Conservation (phyloP, 2,329 filamentous ascomycete species). For the Colletotrichum sp. region DNA sequence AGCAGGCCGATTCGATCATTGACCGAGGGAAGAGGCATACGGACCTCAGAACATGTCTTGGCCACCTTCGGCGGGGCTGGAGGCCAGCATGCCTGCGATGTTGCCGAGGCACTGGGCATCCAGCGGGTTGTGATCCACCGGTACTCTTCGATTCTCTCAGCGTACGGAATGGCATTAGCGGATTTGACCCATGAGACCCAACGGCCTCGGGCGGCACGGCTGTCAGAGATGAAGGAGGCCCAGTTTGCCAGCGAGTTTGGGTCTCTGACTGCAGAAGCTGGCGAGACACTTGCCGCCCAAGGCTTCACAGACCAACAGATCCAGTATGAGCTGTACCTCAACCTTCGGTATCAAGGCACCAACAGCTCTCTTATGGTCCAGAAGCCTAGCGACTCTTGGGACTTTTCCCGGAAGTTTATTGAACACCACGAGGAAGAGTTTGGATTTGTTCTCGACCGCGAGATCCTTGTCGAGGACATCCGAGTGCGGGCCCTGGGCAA, state of each 20-base stretch:
- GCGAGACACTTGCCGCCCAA: background rate
- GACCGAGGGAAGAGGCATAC: conserved; percentile 63
- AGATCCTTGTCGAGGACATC: conserved; percentile 16
- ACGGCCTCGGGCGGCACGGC: conserved; percentile 33
- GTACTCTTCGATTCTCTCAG: conserved; percentile 45
- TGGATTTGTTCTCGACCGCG: conserved; percentile 15
- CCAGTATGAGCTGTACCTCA: background rate
- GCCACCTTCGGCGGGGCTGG: conserved; percentile 71
- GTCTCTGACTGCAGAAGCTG: conserved; percentile 22
- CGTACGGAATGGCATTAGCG: conserved; percentile 48
- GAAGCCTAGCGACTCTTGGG: conserved; percentile 22
- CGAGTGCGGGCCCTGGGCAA: conserved; percentile 10
- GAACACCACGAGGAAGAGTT: conserved; percentile 17
- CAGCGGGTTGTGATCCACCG: conserved; percentile 46
- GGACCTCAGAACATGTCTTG: conserved; percentile 34
- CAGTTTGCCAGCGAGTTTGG: background rate
- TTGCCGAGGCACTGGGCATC: conserved; percentile 46
- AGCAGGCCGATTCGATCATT: conserved; percentile 76
- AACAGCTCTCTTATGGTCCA: background rate
- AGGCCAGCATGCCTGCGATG: conserved; percentile 60
- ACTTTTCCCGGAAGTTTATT: conserved; percentile 25
- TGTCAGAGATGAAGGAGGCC: conserved; percentile 6
- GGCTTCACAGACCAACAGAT: background rate
- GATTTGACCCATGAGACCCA: conserved; percentile 39
- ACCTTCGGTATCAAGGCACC: background rate